Conservation (phyloP, 2,329 filamentous ascomycete species). For the Aaosphaeria pasadenensis region DNA sequence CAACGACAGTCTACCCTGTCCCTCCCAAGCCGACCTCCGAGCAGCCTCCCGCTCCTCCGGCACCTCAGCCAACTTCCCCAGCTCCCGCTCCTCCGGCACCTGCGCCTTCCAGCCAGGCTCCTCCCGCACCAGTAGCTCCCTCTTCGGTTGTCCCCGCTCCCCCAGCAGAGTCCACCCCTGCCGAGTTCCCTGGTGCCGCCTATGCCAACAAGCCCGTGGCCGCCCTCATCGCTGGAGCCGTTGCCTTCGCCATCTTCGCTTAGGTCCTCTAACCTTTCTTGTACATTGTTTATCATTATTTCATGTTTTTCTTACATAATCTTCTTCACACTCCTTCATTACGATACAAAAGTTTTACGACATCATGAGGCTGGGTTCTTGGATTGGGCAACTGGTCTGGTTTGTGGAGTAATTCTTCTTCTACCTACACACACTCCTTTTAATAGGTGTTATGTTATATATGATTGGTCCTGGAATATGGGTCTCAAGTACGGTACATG, state of each 20-base stretch:
- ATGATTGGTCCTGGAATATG: no score
- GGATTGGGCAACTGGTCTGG: no score
- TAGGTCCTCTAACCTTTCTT: not conserved
- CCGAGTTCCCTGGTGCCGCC: not conserved
- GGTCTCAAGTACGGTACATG: no score
- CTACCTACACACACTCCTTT: no score
- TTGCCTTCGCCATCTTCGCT: not conserved
- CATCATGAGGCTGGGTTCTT: no score
- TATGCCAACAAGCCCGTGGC: not conserved
- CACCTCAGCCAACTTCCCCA: not conserved
- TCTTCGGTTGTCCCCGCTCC: constrained; percentile 3
- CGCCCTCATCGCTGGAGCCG: not conserved
- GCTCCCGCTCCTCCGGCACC: not conserved
- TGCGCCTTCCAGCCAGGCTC: constrained; percentile 1
- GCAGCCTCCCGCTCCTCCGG: not conserved
- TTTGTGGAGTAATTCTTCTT: no score
- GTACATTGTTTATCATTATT: not conserved
- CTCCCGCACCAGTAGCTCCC: not conserved
- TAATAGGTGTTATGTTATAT: no score
- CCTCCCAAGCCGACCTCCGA: not conserved
- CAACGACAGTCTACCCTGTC: not conserved
- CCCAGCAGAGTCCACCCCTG: not conserved
- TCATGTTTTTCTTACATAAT: not conserved
- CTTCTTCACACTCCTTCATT: not conserved
- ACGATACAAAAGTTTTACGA: not conserved